Evolutionary conservation across 441 rosid species (phyloP).

Genomic region (Flueggea neowawraea): DNA sequence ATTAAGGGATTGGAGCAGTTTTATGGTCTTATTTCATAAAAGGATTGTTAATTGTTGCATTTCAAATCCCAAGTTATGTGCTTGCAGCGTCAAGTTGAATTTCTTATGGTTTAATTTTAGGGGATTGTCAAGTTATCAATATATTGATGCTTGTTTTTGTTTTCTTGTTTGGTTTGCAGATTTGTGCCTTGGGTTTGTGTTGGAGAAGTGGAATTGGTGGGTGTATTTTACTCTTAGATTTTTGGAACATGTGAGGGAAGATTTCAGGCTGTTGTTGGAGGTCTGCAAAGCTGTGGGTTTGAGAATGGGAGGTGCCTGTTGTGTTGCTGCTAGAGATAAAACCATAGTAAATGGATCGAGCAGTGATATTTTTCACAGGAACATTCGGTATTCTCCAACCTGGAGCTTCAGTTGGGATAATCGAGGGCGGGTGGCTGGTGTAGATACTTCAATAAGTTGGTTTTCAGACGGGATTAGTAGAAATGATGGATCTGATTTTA

Average conservation of each 20-base stretch:
- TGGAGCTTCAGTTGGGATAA: constrained; percentile 99
- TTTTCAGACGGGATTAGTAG: constrained; percentile 60
- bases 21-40: too few species aligned
- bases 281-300: constrained; percentile 16
- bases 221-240: too few species aligned
- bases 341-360: constrained; percentile 63
- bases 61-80: too few species aligned
- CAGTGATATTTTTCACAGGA: constrained; percentile 59
- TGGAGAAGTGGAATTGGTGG: too few species aligned
- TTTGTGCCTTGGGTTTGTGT: too few species aligned
- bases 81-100: too few species aligned
- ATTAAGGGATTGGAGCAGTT: too few species aligned
- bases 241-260: constrained; percentile 27
- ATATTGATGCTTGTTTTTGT: too few species aligned
- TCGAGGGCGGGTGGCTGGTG: constrained; percentile 96
- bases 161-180: too few species aligned
- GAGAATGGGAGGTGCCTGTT: constrained; percentile 93
- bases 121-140: too few species aligned
- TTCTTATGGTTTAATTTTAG: too few species aligned
- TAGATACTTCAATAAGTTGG: constrained; percentile 79
- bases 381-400: constrained; percentile 72
- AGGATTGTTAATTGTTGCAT: too few species aligned
- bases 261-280: constrained; percentile 12
- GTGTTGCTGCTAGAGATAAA: constrained; percentile 93
- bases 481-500: constrained; percentile 55